phyloP scores from a whole-genome alignment of 1,284 basidiomycete species.

The Ustilago cynodontis region DNA sequence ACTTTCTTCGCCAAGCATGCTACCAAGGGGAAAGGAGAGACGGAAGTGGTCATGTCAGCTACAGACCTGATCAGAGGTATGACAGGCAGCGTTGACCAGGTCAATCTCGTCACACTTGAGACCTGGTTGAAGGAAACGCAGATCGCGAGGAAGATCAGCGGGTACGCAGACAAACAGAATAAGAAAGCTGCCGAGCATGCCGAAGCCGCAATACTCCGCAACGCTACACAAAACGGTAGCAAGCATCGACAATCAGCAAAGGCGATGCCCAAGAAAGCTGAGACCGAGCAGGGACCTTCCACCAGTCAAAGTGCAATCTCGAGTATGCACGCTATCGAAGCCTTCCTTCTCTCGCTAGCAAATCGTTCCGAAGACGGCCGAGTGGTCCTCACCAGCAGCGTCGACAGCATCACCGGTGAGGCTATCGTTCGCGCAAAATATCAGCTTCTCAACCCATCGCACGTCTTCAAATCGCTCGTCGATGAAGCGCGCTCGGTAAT shows the following conservation, averaged over 20 bases:
- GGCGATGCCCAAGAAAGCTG: neutral
- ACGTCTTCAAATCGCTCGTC: slow-evolving; percentile 84
- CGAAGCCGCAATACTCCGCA: slow-evolving; percentile 23
- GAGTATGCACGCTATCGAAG: slow-evolving; percentile 85
- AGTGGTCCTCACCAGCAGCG: slow-evolving; percentile 16
- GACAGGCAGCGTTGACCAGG: slow-evolving; percentile 78
- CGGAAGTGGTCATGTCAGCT: slow-evolving; percentile 74
- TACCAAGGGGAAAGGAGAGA: slow-evolving; percentile 11
- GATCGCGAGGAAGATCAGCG: slow-evolving; percentile 78
- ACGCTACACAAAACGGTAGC: neutral
- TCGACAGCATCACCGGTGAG: slow-evolving; percentile 5
- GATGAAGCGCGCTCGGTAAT: slow-evolving; percentile 84
- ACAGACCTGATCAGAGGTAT: slow-evolving; percentile 77
- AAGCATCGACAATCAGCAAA: slow-evolving; percentile 5
- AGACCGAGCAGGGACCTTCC: neutral
- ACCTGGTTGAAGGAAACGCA: slow-evolving; percentile 87
- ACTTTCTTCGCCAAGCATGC: slow-evolving; percentile 32
- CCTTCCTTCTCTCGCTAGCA: slow-evolving; percentile 84
- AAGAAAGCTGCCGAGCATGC: slow-evolving; percentile 73
- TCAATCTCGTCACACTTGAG: slow-evolving; percentile 81
- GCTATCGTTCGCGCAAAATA: slow-evolving; percentile 80
- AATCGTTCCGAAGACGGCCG: slow-evolving; percentile 82
- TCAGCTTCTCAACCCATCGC: slow-evolving; percentile 92
- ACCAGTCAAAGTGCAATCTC: slow-evolving; percentile 73
- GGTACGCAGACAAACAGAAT: slow-evolving; percentile 80